Evolutionary conservation across 2,329 filamentous ascomycete species (phyloP), one percentile per base, ranked within the genome.

Genomic region (Aspergillus pseudoviridinutans): DNA sequence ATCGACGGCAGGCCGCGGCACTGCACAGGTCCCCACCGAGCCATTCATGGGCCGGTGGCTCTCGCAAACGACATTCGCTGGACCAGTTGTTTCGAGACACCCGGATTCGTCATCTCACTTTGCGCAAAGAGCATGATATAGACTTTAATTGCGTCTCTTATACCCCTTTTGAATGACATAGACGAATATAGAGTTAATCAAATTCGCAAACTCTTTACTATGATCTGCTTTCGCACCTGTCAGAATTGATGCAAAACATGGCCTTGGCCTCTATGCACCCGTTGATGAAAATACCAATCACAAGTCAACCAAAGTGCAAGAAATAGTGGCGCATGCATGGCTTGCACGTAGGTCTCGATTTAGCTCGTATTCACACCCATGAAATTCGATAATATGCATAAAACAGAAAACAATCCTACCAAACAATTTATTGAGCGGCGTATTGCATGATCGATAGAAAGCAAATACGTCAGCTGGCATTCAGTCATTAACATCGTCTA

Each of bases 321-420:
- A 42, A 50, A 50, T 47, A 55, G 29, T 58, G 42, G 42, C 42
- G 42, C 53, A 51, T 61, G 49, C 4, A n/a, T 29, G 49, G 10
- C 27, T 14, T 51, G 49, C 49, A 51, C n/a, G 49, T 9, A 2
- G 14, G 3, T 27, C 49, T 12, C 10, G 12, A 32, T 14, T 32
- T 5, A 32, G 29, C 12, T 12, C 3, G 29, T 32, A 32, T 14
- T 2, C 12, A 14, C 29, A 14, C 1, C 10, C 29, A 14, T 32
- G 12, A 32, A 1, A 32, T 12, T 14, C 4, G 12, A 12, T 17
- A 2, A 17, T 35, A 17, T 38, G 32, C 14, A 38, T 6, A 35
- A 35, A 38, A 7, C 2, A 38, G 17, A 35, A 17, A 3, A 17
- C 12, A 6, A 38, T 38, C 6, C 14, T 17, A 7, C 32, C 32